phyloP scores from a whole-genome alignment of 148 eudicot genomes.

The Suaeda aralocaspica region DNA sequence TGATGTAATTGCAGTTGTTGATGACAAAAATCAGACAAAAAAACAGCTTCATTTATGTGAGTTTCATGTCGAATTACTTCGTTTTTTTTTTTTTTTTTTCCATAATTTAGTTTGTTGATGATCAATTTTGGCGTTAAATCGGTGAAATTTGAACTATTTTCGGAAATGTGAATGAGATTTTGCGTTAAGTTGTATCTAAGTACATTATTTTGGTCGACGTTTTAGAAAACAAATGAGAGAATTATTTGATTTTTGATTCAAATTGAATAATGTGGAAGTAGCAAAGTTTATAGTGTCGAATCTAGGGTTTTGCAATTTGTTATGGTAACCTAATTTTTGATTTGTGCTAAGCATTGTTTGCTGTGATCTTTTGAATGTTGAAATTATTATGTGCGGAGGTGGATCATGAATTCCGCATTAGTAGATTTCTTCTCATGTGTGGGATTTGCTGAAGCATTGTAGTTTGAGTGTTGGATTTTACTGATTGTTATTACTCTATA shows the following conservation, averaged over 20 bases:
- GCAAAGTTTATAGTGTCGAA: too few relatives aligned
- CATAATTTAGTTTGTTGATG: background rate
- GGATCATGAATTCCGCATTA: background rate
- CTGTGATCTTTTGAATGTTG: background rate
- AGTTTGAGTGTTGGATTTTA: background rate
- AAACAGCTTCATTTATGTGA: slow-evolving; percentile 90
- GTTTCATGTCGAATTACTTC: slow-evolving; percentile 25
- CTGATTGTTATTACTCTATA: background rate
- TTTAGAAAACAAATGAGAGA: background rate
- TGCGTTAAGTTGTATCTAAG: background rate
- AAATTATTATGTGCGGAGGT: too few relatives aligned
- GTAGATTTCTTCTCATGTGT: background rate
- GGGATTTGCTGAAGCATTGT: slow-evolving; percentile 3
- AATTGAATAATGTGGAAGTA: too few relatives aligned
- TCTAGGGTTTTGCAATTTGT: background rate
- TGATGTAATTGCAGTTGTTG: slow-evolving; percentile 56
- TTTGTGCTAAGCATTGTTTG: background rate
- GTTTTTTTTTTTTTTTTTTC: background rate
- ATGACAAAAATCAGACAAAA: slow-evolving; percentile 79
- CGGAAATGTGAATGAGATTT: background rate
- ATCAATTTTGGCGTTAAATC: slow-evolving; percentile 2
- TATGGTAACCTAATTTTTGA: too few relatives aligned
- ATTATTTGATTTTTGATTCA: background rate
- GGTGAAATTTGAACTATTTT: background rate
- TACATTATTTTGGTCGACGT: slow-evolving; percentile 1